These are phyloP conservation scores for Gossypioides kirkii DNA, from an alignment of 345 rosid species.

Conservation along the genomic window DNA sequence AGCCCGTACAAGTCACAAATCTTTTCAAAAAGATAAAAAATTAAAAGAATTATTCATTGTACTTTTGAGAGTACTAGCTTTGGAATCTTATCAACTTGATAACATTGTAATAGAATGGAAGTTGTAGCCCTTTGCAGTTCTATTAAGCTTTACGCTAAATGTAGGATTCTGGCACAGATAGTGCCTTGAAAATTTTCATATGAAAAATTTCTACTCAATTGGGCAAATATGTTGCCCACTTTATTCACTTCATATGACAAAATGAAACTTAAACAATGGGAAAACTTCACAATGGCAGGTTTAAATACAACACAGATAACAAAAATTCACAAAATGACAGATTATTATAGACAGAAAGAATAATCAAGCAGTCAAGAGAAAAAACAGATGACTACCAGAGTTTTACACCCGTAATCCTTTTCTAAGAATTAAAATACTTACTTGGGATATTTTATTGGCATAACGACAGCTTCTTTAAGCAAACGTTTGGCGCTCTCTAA, in stretches of 20 bases:
- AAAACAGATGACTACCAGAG: not conserved
- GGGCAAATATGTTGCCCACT: not conserved
- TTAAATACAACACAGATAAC: not conserved
- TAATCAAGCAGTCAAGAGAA: not conserved
- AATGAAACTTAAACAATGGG: not conserved
- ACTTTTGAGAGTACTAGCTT: not conserved
- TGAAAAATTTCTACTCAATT: not conserved
- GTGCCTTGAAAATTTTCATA: not conserved
- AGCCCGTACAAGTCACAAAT: not conserved
- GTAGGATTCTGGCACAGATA: not conserved
- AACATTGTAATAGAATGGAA: not conserved
- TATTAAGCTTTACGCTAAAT: not conserved
- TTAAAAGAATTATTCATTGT: not conserved
- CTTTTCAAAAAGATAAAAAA: not conserved
- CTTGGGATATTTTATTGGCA: slow-evolving; percentile 99
- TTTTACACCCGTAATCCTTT: not conserved
- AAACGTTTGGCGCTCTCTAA: slow-evolving; percentile 78
- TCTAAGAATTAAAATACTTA: slow-evolving; percentile 31
- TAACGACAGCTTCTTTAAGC: slow-evolving; percentile 97
- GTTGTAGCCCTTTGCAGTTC: not conserved
- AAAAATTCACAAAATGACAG: not conserved
- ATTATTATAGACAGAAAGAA: not conserved
- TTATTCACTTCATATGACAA: not conserved
- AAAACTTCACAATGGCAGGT: not conserved
- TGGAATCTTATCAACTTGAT: not conserved